A percentile compares a stretch with the other conserved stretches of the same genome.
Conservation (phyloP, 805 yeast genomes). For the Kodamaea neixiangensis region DNA sequence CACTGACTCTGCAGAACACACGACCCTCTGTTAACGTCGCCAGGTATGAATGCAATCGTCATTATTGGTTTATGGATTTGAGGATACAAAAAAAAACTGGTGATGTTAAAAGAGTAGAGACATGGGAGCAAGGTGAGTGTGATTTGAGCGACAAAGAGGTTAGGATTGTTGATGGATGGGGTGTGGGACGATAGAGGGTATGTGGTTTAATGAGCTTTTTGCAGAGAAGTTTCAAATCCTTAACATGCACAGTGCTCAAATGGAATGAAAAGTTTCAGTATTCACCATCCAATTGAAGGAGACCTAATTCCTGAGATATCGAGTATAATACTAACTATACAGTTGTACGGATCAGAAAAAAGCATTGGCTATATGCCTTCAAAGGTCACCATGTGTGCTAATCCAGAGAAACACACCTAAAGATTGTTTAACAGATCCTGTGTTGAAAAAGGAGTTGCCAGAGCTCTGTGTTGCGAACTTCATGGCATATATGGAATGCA, state of each 20-base stretch:
- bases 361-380: conserved; percentile 94
- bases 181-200: neutral
- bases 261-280: neutral
- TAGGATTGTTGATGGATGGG: too few species aligned
- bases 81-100: conserved; percentile 6
- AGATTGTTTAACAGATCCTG: conserved; percentile 81
- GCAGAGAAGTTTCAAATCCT: neutral
- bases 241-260: too few species aligned
- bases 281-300: neutral
- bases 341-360: conserved; percentile 93
- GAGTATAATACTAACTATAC: conserved; percentile 1
- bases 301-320: too few species aligned
- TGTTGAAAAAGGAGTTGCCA: conserved; percentile 74
- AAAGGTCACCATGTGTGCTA: conserved; percentile 94
- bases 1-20: conserved; percentile 55
- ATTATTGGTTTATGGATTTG: conserved; percentile 28
- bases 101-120: neutral
- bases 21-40: conserved; percentile 62
- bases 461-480: conserved; percentile 85
- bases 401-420: conserved; percentile 88
- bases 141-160: neutral
- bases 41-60: conserved; percentile 78
- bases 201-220: neutral
- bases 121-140: conserved; percentile 11
- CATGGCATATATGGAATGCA: conserved; percentile 86